These are phyloP conservation scores for Neonectria coccinea DNA, from an alignment of 2,329 filamentous ascomycete genomes.

Conservation along the genomic window DNA sequence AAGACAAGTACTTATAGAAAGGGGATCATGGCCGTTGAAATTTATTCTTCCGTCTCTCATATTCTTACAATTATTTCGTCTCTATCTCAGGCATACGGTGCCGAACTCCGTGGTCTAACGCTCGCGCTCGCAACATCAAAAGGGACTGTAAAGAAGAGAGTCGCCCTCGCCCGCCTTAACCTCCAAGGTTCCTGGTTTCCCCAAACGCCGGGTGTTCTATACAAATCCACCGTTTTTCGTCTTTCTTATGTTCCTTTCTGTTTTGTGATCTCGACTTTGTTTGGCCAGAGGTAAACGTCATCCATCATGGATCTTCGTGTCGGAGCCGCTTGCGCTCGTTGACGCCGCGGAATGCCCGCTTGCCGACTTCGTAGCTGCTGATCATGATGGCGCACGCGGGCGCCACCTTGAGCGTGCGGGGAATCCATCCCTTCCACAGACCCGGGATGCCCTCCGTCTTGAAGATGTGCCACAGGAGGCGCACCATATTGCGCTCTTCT, in stretches of 20 bases:
- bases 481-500: conserved; percentile 82
- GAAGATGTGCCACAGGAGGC: conserved; percentile 92
- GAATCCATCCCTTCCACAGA: conserved; percentile 91
- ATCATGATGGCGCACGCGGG: conserved; percentile 99
- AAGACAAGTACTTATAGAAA: neutral
- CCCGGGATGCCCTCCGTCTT: conserved; percentile 83
- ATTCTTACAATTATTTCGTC: conserved; percentile 43
- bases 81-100: conserved; percentile 38
- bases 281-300: neutral
- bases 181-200: conserved; percentile 3
- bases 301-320: conserved; percentile 12
- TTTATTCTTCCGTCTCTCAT: conserved; percentile 20
- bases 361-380: conserved; percentile 95
- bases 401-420: conserved; percentile 91
- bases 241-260: conserved; percentile 8
- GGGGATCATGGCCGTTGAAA: neutral
- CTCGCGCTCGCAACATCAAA: conserved; percentile 27
- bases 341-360: conserved; percentile 82
- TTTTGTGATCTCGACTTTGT: conserved; percentile 1
- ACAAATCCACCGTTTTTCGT: conserved; percentile 24
- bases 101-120: conserved; percentile 35
- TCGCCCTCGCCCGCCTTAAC: conserved; percentile 13
- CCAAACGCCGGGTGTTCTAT: conserved; percentile 39
- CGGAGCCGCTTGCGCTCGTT: conserved; percentile 64
- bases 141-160: conserved; percentile 20